A percentile compares a stretch with the other conserved stretches of the same genome.
These are phyloP conservation scores for Pezizomycotina sp. DNA, from an alignment of 2,329 filamentous ascomycete genomes.

Conservation along the genomic window DNA sequence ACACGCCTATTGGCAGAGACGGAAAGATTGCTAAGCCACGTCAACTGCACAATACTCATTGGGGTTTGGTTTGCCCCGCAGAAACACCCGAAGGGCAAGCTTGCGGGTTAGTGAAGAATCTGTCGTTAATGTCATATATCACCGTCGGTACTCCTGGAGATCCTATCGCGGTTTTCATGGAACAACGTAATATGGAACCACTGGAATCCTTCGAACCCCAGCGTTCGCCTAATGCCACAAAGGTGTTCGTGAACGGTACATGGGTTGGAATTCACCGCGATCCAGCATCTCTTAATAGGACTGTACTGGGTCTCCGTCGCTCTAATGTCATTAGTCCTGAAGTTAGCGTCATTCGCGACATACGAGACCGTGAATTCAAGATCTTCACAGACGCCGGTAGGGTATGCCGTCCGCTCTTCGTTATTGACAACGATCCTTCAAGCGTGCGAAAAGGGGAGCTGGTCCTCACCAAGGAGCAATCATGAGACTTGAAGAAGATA, in stretches of 20 bases:
- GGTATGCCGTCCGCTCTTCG: conserved; percentile 84
- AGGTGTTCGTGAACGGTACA: conserved; percentile 93
- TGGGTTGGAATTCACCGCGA: conserved; percentile 95
- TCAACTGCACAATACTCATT: conserved; percentile 96
- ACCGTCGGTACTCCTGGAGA: conserved; percentile 85
- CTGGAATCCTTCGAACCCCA: conserved; percentile 85
- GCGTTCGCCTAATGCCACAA: conserved; percentile 78
- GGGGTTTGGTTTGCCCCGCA: conserved; percentile 91
- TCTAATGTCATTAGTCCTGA: conserved; percentile 75
- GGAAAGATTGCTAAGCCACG: conserved; percentile 96
- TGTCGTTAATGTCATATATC: conserved; percentile 96
- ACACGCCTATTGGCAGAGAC: conserved; percentile 92
- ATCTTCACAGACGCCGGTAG: conserved; percentile 94
- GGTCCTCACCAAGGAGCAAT: conserved; percentile 76
- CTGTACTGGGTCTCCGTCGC: conserved; percentile 60
- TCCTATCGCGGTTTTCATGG: conserved; percentile 89
- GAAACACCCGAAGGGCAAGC: conserved; percentile 97
- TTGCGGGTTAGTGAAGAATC: conserved; percentile 93
- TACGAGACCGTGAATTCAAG: conserved; percentile 93
- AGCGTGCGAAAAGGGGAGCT: conserved; percentile 61
- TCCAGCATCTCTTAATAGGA: conserved; percentile 64
- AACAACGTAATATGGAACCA: conserved; percentile 86
- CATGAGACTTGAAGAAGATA: conserved; percentile 51
- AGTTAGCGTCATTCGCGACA: conserved; percentile 87
- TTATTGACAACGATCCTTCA: conserved; percentile 69